Evolutionary conservation across 208 protist species (phyloP).

Genomic region (Acanthamoeba lenticulata): DNA sequence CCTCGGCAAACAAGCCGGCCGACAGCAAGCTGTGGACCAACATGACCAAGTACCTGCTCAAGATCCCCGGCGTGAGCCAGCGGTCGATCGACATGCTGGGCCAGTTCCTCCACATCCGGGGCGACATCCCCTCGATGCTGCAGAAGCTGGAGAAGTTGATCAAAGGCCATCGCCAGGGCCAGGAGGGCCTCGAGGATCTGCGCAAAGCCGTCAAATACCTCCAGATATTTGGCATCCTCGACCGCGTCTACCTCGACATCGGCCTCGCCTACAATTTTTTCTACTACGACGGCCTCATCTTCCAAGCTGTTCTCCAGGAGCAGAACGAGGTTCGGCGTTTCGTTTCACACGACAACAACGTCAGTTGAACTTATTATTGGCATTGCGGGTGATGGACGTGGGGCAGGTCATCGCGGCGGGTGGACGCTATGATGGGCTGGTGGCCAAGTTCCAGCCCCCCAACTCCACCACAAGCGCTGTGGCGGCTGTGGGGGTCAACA

Average conservation of each 20-base stretch:
- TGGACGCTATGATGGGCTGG: slow-evolving; percentile 74
- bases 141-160: slow-evolving; percentile 54
- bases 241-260: slow-evolving; percentile 71
- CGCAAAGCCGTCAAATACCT: slow-evolving; percentile 46
- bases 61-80: background rate
- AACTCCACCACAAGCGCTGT: slow-evolving; percentile 38
- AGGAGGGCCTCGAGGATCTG: slow-evolving; percentile 58
- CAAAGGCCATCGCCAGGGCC: background rate
- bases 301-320: slow-evolving; percentile 72
- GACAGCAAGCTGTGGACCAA: slow-evolving; percentile 27
- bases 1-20: background rate
- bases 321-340: background rate
- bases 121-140: slow-evolving; percentile 1
- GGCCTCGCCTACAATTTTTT: slow-evolving; percentile 71
- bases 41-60: slow-evolving; percentile 48
- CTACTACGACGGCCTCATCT: slow-evolving; percentile 78
- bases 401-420: slow-evolving; percentile 74
- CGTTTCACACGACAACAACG: background rate
- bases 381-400: background rate
- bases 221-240: slow-evolving; percentile 73
- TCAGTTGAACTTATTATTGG: background rate
- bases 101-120: background rate
- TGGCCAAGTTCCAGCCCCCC: slow-evolving; percentile 54
- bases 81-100: background rate
- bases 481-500: slow-evolving; percentile 53